Conservation (phyloP, 2,329 filamentous ascomycete genomes). For the Penicillium corylophilum region DNA sequence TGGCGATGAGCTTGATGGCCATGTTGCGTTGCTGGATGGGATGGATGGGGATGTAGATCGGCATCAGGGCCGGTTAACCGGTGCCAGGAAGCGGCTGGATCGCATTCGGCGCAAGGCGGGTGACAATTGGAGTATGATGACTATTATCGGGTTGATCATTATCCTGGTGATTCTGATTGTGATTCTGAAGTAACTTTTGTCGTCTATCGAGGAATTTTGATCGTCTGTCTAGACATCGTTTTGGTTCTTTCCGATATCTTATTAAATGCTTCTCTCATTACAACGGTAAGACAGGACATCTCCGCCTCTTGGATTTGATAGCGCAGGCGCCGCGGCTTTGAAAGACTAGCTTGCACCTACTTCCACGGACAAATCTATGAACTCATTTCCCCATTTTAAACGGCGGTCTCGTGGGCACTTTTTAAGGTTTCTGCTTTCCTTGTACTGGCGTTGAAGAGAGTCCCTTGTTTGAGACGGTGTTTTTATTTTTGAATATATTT, state of each 20-base stretch:
- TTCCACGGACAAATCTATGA: too few relatives aligned
- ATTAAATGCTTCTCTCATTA: too few relatives aligned
- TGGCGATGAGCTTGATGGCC: slow-evolving; percentile 89
- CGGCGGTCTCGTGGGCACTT: too few relatives aligned
- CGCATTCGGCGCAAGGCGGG: slow-evolving; percentile 70
- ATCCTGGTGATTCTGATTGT: slow-evolving; percentile 79
- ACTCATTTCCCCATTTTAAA: too few relatives aligned
- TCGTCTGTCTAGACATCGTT: too few relatives aligned
- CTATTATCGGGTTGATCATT: slow-evolving; percentile 78
- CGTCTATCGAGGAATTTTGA: too few relatives aligned
- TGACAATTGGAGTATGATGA: slow-evolving; percentile 84
- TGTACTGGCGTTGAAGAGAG: not conserved
- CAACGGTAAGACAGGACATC: too few relatives aligned
- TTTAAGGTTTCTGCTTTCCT: too few relatives aligned
- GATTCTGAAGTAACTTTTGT: slow-evolving; percentile 72
- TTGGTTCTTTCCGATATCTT: too few relatives aligned
- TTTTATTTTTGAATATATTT: not conserved
- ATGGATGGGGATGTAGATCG: slow-evolving; percentile 79
- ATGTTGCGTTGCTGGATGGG: slow-evolving; percentile 85
- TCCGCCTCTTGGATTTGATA: too few relatives aligned
- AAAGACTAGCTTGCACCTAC: too few relatives aligned
- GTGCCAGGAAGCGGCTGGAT: slow-evolving; percentile 70
- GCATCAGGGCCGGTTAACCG: slow-evolving; percentile 72
- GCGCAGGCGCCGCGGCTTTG: too few relatives aligned
- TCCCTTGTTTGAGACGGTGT: not conserved